Evolutionary conservation across 2,329 filamentous ascomycete genomes (phyloP).

Genomic region (Xylariomycetidae sp.): DNA sequence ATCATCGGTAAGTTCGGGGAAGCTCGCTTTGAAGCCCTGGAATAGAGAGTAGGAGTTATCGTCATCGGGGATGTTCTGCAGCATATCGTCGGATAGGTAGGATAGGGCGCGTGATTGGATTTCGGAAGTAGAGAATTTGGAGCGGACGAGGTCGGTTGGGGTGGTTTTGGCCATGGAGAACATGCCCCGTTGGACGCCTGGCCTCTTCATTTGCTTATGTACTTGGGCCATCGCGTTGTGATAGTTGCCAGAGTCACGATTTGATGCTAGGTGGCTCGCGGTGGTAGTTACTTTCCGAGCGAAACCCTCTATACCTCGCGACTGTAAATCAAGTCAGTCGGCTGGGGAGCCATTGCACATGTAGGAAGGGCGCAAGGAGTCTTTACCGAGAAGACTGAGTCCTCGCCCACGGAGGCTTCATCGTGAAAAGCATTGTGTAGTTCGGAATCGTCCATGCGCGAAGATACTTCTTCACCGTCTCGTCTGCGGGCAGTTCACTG

Average conservation of each 20-base stretch:
- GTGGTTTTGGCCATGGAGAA: conserved; percentile 87
- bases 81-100: conserved; percentile 82
- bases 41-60: conserved; percentile 88
- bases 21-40: conserved; percentile 88
- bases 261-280: conserved; percentile 80
- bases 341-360: conserved; percentile 2
- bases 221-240: conserved; percentile 83
- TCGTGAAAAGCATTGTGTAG: conserved; percentile 27
- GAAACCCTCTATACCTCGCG: conserved; percentile 85
- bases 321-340: conserved; percentile 41
- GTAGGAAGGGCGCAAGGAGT: conserved; percentile 6
- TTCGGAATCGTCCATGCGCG: conserved; percentile 30
- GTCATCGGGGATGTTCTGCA: conserved; percentile 81
- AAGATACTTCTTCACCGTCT: conserved; percentile 11
- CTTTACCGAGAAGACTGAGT: conserved; percentile 27
- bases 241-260: conserved; percentile 61
- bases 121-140: conserved; percentile 81
- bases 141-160: conserved; percentile 89
- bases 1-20: conserved; percentile 66
- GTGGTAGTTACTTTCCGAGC: conserved; percentile 92
- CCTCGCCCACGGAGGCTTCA: conserved; percentile 27
- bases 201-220: conserved; percentile 80
- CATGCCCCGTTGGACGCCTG: conserved; percentile 78
- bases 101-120: conserved; percentile 91
- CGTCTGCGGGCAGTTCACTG: no score